Conservation (phyloP, 352 stramenopile species). For the Globisporangium radiosum region DNA sequence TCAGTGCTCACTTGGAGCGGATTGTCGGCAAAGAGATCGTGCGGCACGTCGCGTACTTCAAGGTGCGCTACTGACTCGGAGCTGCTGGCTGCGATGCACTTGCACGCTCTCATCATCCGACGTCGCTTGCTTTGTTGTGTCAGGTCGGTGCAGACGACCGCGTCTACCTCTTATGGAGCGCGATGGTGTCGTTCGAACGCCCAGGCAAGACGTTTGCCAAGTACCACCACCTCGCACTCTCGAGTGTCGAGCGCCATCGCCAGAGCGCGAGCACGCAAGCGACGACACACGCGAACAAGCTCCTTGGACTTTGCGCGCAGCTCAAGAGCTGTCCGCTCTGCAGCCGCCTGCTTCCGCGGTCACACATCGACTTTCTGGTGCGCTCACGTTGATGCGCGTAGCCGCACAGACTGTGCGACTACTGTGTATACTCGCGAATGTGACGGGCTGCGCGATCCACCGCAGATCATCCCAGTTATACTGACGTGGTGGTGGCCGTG, state of each 20-base stretch:
- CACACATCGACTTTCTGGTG: conserved; percentile 42
- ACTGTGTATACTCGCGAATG: too few relatives aligned
- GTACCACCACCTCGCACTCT: conserved; percentile 31
- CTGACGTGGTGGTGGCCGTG: too few relatives aligned
- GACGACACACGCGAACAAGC: conserved; percentile 8
- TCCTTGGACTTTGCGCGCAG: conserved; percentile 20
- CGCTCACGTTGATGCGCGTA: neutral
- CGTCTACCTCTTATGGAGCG: conserved; percentile 66
- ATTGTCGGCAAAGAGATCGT: conserved; percentile 57
- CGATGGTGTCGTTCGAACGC: conserved; percentile 59
- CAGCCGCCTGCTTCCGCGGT: conserved; percentile 25
- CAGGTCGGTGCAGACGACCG: conserved; percentile 52
- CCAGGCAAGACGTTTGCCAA: conserved; percentile 35
- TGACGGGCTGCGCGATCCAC: too few relatives aligned
- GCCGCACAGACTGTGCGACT: too few relatives aligned
- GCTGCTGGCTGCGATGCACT: neutral
- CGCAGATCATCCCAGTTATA: too few relatives aligned
- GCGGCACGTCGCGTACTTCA: conserved; percentile 60
- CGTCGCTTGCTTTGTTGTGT: neutral
- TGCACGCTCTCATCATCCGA: neutral
- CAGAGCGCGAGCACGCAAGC: conserved; percentile 3
- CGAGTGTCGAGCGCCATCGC: conserved; percentile 11
- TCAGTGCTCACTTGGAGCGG: conserved; percentile 46
- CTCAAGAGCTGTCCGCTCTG: conserved; percentile 38
- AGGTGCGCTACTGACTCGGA: conserved; percentile 22